Evolutionary conservation across 2,329 filamentous ascomycete species (phyloP).

Genomic region (Aspergillus sojae): DNA sequence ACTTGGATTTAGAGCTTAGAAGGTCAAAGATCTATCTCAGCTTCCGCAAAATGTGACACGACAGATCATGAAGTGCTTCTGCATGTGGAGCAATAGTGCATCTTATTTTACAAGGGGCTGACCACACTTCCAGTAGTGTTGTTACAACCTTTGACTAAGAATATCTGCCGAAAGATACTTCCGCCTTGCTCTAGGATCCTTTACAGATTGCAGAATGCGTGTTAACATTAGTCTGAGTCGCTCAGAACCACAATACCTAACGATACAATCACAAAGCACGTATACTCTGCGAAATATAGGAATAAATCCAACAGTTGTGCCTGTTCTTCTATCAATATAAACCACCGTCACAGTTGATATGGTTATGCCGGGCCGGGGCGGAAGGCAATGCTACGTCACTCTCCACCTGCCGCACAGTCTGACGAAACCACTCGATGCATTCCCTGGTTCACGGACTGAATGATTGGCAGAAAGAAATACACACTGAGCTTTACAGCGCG

Average conservation of each 20-base stretch:
- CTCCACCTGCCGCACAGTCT: not conserved
- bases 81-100: not conserved
- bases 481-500: not conserved
- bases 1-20: not conserved
- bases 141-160: not conserved
- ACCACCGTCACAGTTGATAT: not conserved
- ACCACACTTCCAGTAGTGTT: not conserved
- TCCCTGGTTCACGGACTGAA: not conserved
- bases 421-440: not conserved
- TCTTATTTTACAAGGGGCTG: not conserved
- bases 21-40: too few species aligned
- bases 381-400: not conserved
- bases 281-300: fast-evolving
- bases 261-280: not conserved
- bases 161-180: not conserved
- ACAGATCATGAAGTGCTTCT: not conserved
- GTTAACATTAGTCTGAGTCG: too few species aligned
- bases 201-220: too few species aligned
- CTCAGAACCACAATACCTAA: not conserved
- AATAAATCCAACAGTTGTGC: not conserved
- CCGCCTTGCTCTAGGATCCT: not conserved
- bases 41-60: too few species aligned
- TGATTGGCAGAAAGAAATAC: not conserved
- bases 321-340: not conserved
- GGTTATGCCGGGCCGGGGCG: not conserved